Base-by-base conservation (phyloP, 306 rosid genomes). In the Sindora glabra region DNA sequence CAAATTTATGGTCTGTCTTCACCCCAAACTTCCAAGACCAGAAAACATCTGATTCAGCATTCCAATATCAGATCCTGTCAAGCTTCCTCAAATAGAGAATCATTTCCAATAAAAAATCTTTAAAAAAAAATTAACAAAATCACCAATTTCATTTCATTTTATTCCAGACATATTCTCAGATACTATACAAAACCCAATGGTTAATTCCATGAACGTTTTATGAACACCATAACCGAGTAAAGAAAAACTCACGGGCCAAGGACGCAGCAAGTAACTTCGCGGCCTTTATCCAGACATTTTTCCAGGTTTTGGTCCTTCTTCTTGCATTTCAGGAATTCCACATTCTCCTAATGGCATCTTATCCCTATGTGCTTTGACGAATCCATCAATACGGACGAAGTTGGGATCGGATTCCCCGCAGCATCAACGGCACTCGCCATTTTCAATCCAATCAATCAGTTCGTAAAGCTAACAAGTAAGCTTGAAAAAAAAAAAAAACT, bases 321-420 rank as follows among this genome's bases (percentile, higher is more conserved):
- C 86, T 92, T 92, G 74, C 98, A 88, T 78, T 82, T 89, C 34
- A 92, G 83, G 36, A 86, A 92, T 6, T 78, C 98, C 77, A 92
- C 64, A 52, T 88, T 92, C 83, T 88, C 96, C 7, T 80, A 49
- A 29, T 83, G 90, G 77, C 96, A 92, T 52, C 74, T 71, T 5
- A 66, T 15, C 59, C 73, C 82, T 67, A 92, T 81, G 75, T 92
- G 98, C 94, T 80, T 92, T 53, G 98, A 76, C 37, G 95, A 73
- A 42, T 95, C 87, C 90, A 81, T 92, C 71, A 92, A 72, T 29
- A 92, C 96, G 44, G 96, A 78, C 63, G 96, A 92, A 2, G 98
- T 76, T 17, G 98, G 95, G 79, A 92, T 80, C 74, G 96, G 98
- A 36, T 88, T 85, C 60, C 98, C 98, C 0, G 88, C 48, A 15